These are phyloP conservation scores for Ceratocystis eucalypticola DNA, from an alignment of 2,329 filamentous ascomycete species.

Conservation along the genomic window DNA sequence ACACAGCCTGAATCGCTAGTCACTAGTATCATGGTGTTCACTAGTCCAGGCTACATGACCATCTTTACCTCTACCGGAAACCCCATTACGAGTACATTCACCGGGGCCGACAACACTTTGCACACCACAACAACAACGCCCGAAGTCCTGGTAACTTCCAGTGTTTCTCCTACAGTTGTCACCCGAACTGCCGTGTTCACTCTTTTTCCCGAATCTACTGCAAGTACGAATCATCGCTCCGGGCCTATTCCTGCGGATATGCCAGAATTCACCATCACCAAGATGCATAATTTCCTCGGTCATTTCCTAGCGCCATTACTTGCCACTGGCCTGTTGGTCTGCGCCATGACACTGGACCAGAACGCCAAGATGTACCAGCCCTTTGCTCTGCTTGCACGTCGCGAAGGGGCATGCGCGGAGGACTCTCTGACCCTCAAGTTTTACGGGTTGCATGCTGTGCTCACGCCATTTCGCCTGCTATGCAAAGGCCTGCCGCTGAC, in stretches of 20 bases:
- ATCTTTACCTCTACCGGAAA: neutral
- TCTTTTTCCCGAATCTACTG: neutral
- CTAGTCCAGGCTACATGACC: neutral
- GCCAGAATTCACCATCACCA: slow-evolving; percentile 4
- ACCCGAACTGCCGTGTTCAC: slow-evolving; percentile 9
- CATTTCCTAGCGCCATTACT: slow-evolving; percentile 12
- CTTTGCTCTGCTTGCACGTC: slow-evolving; percentile 8
- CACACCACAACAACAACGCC: slow-evolving; percentile 2
- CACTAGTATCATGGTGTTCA: neutral
- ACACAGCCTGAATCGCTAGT: neutral
- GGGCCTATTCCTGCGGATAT: neutral
- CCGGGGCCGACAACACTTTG: neutral
- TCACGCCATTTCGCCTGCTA: slow-evolving; percentile 10
- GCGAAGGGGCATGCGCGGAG: slow-evolving; percentile 1
- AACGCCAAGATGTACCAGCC: slow-evolving; percentile 17
- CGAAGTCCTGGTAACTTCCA: neutral
- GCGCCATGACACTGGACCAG: slow-evolving; percentile 12
- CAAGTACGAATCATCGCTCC: neutral
- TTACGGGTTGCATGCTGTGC: slow-evolving; percentile 6
- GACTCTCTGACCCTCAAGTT: slow-evolving; percentile 13
- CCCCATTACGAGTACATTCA: neutral
- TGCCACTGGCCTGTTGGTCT: slow-evolving; percentile 7
- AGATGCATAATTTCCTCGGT: slow-evolving; percentile 12
- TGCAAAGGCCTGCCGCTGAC: slow-evolving; percentile 9
- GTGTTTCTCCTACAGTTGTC: neutral